These are phyloP conservation scores for Stemphylium beticola DNA, from an alignment of 2,329 filamentous ascomycete genomes.

Conservation along the genomic window DNA sequence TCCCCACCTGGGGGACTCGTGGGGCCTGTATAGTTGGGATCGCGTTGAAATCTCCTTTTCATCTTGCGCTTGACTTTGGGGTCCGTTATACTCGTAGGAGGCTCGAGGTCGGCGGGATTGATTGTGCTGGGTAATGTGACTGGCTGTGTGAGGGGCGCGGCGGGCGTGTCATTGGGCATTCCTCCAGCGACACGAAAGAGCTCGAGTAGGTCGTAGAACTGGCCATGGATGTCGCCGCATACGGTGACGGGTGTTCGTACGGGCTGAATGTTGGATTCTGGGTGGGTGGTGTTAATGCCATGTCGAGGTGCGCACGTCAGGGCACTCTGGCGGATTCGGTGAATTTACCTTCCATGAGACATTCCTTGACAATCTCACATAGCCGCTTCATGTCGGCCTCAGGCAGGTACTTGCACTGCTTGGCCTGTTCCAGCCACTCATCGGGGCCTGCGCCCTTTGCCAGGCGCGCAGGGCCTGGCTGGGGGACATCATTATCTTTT, in stretches of 20 bases:
- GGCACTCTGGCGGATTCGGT: not conserved
- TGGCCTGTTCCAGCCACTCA: slow-evolving; percentile 96
- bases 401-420: slow-evolving; percentile 95
- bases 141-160: slow-evolving; percentile 67
- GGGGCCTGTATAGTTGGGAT: slow-evolving; percentile 61
- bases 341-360: slow-evolving; percentile 87
- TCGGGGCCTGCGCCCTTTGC: slow-evolving; percentile 84
- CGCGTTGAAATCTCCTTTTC: slow-evolving; percentile 61
- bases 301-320: not conserved
- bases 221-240: slow-evolving; percentile 97
- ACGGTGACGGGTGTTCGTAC: slow-evolving; percentile 95
- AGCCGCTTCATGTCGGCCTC: slow-evolving; percentile 98
- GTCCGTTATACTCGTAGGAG: slow-evolving; percentile 85
- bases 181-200: slow-evolving; percentile 95
- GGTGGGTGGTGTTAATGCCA: not conserved
- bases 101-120: slow-evolving; percentile 89
- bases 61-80: slow-evolving; percentile 88
- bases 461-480: slow-evolving; percentile 88
- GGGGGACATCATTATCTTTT: slow-evolving; percentile 71
- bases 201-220: slow-evolving; percentile 97
- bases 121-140: slow-evolving; percentile 72
- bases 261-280: slow-evolving; percentile 99
- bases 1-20: slow-evolving; percentile 57
- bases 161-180: slow-evolving; percentile 80
- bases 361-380: slow-evolving; percentile 98